Conservation (phyloP, 306 rosid genomes). For the Vicia sativa region DNA sequence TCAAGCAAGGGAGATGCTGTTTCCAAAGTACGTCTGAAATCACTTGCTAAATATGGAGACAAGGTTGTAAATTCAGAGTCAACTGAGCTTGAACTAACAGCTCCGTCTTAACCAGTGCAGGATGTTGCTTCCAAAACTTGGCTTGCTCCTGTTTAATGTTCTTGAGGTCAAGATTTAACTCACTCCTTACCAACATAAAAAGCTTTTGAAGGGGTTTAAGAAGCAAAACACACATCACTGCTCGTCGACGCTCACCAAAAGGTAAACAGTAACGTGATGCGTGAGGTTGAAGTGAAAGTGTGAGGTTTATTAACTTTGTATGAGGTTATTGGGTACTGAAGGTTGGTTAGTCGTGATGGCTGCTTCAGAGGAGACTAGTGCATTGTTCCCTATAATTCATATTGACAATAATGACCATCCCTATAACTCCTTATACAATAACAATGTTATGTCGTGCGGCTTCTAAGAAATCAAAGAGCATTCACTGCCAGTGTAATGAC, state of each 20-base stretch:
- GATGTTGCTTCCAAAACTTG: slow-evolving; percentile 99
- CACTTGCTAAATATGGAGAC: slow-evolving; percentile 78
- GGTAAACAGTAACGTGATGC: neutral
- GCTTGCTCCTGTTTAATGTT: slow-evolving; percentile 99
- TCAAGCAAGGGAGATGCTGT: slow-evolving; percentile 97
- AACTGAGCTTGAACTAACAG: slow-evolving; percentile 95
- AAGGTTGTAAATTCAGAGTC: slow-evolving; percentile 69
- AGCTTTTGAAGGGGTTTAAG: slow-evolving; percentile 39
- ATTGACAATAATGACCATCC: slow-evolving; percentile 93
- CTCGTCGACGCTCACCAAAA: neutral
- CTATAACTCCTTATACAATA: slow-evolving; percentile 88
- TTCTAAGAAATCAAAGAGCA: slow-evolving; percentile 77
- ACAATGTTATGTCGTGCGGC: slow-evolving; percentile 71
- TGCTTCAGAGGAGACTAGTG: slow-evolving; percentile 86
- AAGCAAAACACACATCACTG: neutral
- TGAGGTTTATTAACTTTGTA: slow-evolving; percentile 37
- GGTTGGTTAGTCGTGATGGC: slow-evolving; percentile 58
- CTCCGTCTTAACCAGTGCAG: slow-evolving; percentile 96
- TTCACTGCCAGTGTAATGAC: slow-evolving; percentile 87
- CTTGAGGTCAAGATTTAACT: slow-evolving; percentile 96
- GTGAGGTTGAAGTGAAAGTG: neutral
- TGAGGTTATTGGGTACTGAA: slow-evolving; percentile 58
- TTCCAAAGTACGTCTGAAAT: slow-evolving; percentile 84
- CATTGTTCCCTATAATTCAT: slow-evolving; percentile 89
- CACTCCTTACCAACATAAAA: slow-evolving; percentile 94